A percentile compares a stretch with the other conserved stretches of the same genome.
phyloP scores from a whole-genome alignment of 805 yeast species.

The Wickerhamiella australiensis region DNA sequence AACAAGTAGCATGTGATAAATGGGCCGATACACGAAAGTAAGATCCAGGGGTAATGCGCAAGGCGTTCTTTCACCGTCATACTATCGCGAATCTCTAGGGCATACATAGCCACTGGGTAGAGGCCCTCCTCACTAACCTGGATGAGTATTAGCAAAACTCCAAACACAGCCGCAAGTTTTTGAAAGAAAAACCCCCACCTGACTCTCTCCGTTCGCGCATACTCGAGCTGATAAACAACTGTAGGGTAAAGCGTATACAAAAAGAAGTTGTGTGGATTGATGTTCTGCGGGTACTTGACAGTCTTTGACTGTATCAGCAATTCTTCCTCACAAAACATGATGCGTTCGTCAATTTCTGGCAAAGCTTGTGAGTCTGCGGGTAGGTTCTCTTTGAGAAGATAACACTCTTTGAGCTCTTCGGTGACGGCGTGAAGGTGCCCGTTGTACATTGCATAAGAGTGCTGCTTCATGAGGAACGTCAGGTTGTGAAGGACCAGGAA shows the following conservation, averaged over 20 bases:
- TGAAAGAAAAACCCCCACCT: constrained; percentile 57
- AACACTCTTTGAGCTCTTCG: constrained; percentile 10
- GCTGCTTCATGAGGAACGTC: constrained; percentile 89
- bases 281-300: constrained; percentile 56
- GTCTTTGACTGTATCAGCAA: constrained; percentile 43
- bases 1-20: constrained; percentile 64
- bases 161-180: constrained; percentile 72
- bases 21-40: constrained; percentile 68
- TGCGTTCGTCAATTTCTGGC: constrained; percentile 34
- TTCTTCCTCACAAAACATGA: constrained; percentile 63
- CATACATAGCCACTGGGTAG: constrained; percentile 59
- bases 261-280: constrained; percentile 54
- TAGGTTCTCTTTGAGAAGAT: constrained; percentile 20
- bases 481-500: constrained; percentile 73
- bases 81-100: constrained; percentile 38
- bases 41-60: constrained; percentile 34
- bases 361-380: not conserved
- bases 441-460: constrained; percentile 82
- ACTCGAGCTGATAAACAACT: constrained; percentile 53
- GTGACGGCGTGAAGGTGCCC: constrained; percentile 52
- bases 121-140: constrained; percentile 60
- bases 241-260: constrained; percentile 82
- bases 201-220: constrained; percentile 60
- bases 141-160: constrained; percentile 74
- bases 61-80: constrained; percentile 38